Evolutionary conservation across 768 basidiomycete species (phyloP).

Genomic region (Crepidotus variabilis): DNA sequence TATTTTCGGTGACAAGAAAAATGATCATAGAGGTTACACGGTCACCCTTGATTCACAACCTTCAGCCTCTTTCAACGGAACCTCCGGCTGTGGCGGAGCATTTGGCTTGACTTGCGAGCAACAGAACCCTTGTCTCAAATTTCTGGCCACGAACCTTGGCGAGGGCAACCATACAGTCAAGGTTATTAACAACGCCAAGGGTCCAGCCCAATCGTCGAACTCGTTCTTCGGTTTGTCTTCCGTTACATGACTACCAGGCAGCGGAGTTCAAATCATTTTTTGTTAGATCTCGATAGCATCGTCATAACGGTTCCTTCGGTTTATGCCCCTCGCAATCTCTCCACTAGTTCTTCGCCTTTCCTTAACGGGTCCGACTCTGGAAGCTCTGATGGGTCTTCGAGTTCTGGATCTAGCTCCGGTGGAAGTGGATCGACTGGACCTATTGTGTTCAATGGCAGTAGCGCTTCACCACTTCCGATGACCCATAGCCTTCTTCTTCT

Average conservation of each 20-base stretch:
- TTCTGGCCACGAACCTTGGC: conserved; percentile 39
- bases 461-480: conserved; percentile 5
- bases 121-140: conserved; percentile 38
- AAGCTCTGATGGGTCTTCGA: neutral
- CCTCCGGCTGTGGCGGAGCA: conserved; percentile 44
- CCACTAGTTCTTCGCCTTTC: conserved; percentile 19
- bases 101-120: conserved; percentile 44
- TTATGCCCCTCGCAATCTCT: conserved; percentile 33
- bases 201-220: conserved; percentile 19
- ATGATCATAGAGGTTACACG: conserved; percentile 42
- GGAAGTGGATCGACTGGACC: neutral
- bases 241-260: neutral
- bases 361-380: conserved; percentile 10
- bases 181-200: conserved; percentile 36
- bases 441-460: neutral
- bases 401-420: neutral
- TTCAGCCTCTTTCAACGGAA: conserved; percentile 31
- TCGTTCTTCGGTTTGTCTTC: conserved; percentile 38
- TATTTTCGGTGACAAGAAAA: conserved; percentile 46
- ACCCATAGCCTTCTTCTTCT: conserved; percentile 13
- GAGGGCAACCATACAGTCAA: conserved; percentile 32
- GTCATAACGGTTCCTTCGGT: conserved; percentile 37
- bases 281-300: conserved; percentile 22
- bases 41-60: conserved; percentile 34
- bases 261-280: neutral